phyloP scores from a whole-genome alignment of 768 basidiomycete species.

The Cubamyces sp. region DNA sequence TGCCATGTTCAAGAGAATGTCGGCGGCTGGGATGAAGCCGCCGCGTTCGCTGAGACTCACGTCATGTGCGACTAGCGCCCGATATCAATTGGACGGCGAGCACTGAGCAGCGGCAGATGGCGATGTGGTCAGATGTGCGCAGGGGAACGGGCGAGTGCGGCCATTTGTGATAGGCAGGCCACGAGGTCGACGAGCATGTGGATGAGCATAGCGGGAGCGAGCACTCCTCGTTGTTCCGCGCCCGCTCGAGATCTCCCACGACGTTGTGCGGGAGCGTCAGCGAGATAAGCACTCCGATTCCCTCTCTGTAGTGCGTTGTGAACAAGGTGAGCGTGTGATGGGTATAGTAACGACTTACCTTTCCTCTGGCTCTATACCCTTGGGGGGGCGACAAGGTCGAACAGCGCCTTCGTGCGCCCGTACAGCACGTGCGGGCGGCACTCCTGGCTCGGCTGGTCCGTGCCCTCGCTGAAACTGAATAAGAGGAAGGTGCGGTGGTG shows the following conservation, averaged over 20 bases:
- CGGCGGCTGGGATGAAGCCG: slow-evolving; percentile 14
- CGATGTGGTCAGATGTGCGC: slow-evolving; percentile 4
- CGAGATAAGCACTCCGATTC: slow-evolving; percentile 95
- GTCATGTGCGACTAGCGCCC: slow-evolving; percentile 78
- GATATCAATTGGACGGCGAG: not conserved
- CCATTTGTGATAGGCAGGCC: slow-evolving; percentile 95
- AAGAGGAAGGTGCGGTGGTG: slow-evolving; percentile 92
- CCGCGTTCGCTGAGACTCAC: slow-evolving; percentile 38
- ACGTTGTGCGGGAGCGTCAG: slow-evolving; percentile 92
- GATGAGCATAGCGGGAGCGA: slow-evolving; percentile 88
- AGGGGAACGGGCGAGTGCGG: slow-evolving; percentile 26
- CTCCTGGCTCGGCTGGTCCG: slow-evolving; percentile 62
- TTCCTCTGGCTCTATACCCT: slow-evolving; percentile 94
- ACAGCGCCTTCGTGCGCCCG: slow-evolving; percentile 91
- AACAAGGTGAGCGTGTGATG: not conserved
- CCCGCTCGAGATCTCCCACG: slow-evolving; percentile 89
- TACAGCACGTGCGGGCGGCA: slow-evolving; percentile 93
- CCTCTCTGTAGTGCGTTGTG: slow-evolving; percentile 62
- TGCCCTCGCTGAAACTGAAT: slow-evolving; percentile 80
- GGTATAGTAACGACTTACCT: slow-evolving; percentile 57
- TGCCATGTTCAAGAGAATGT: not conserved
- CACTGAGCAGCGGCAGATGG: not conserved
- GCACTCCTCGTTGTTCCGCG: slow-evolving; percentile 81
- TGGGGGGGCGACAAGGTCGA: slow-evolving; percentile 96
- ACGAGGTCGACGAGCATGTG: slow-evolving; percentile 94